phyloP scores from a whole-genome alignment of 257 asterid species.

The Primulina huaijiensis region DNA sequence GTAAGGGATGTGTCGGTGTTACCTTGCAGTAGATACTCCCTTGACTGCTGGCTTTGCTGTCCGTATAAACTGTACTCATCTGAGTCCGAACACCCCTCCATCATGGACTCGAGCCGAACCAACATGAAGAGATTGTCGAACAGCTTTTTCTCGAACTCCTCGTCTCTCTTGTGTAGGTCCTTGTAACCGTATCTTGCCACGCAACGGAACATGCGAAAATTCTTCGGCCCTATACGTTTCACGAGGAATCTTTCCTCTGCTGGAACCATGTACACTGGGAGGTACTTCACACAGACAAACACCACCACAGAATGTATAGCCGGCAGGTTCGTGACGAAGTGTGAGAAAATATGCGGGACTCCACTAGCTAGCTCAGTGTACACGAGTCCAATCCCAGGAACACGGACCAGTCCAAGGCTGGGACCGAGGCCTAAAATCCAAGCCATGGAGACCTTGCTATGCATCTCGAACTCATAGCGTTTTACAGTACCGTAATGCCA shows the following conservation, averaged over 20 bases:
- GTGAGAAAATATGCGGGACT: constrained; percentile 91
- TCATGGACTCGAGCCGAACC: constrained; percentile 88
- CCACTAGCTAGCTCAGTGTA: constrained; percentile 97
- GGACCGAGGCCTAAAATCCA: constrained; percentile 98
- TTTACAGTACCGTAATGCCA: constrained; percentile 91
- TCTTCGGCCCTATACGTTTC: constrained; percentile 89
- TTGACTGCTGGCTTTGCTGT: constrained; percentile 63
- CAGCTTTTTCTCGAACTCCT: constrained; percentile 80
- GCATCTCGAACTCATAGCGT: constrained; percentile 92
- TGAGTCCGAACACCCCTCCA: constrained; percentile 95
- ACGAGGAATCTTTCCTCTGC: constrained; percentile 87
- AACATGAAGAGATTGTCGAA: constrained; percentile 68
- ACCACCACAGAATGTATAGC: constrained; percentile 87
- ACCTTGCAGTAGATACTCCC: constrained; percentile 34
- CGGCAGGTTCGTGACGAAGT: constrained; percentile 88
- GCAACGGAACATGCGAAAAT: constrained; percentile 88
- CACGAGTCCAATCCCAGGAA: constrained; percentile 94
- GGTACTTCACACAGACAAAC: constrained; percentile 88
- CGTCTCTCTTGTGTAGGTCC: constrained; percentile 88
- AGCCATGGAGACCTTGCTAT: constrained; percentile 92
- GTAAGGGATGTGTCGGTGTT: constrained; percentile 37
- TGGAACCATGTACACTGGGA: constrained; percentile 92
- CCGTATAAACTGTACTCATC: constrained; percentile 79
- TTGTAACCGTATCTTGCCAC: constrained; percentile 93
- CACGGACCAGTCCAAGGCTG: constrained; percentile 92